A percentile compares a stretch with the other conserved stretches of the same genome.
These are phyloP conservation scores for Ceratopteris richardii DNA, from an alignment of 75 land plant species.

Conservation along the genomic window DNA sequence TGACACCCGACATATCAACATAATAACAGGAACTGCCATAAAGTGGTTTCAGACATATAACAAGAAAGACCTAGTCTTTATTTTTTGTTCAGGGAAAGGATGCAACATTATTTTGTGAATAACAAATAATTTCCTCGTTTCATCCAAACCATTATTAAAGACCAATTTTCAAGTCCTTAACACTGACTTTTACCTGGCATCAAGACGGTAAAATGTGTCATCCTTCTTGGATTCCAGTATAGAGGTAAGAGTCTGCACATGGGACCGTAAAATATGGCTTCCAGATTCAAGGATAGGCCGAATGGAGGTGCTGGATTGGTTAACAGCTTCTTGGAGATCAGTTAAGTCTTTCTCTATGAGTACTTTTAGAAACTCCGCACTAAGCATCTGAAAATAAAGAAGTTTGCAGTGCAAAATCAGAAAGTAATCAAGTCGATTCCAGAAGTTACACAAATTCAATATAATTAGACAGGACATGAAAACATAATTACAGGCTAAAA, in stretches of 20 bases:
- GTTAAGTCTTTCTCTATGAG: neutral
- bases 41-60: no score
- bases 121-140: no score
- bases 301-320: neutral
- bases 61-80: no score
- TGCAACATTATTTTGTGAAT: no score
- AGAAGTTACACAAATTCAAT: no score
- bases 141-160: no score
- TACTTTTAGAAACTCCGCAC: neutral
- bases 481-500: no score
- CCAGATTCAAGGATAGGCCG: neutral
- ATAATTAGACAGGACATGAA: no score
- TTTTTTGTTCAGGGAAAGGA: no score
- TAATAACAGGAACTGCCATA: constrained; percentile 2
- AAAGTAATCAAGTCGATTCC: no score
- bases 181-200: neutral
- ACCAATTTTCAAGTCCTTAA: no score
- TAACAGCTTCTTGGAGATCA: neutral
- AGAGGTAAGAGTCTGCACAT: neutral
- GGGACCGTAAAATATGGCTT: neutral
- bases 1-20: neutral
- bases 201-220: neutral
- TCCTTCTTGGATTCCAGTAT: neutral
- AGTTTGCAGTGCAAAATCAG: no score
- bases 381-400: neutral